phyloP scores from a whole-genome alignment of 2,329 filamentous ascomycete genomes.

The Setomelanomma holmii region DNA sequence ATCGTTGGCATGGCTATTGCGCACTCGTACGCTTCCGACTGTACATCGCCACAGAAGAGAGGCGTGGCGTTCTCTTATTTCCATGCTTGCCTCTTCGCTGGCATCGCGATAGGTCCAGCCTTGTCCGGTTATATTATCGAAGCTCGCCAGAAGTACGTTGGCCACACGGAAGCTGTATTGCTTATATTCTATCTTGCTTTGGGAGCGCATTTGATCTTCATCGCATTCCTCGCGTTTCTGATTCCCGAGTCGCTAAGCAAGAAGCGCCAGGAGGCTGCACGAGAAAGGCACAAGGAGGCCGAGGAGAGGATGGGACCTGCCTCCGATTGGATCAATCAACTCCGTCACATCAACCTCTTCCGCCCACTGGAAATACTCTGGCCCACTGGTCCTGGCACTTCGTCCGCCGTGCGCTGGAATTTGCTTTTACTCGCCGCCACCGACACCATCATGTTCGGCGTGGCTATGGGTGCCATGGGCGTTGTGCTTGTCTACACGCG shows the following conservation, averaged over 20 bases:
- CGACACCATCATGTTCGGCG: conserved; percentile 82
- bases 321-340: conserved; percentile 53
- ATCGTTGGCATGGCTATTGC: conserved; percentile 80
- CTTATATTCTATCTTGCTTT: conserved; percentile 86
- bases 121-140: conserved; percentile 81
- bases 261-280: conserved; percentile 72
- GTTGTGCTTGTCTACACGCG: conserved; percentile 85
- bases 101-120: conserved; percentile 86
- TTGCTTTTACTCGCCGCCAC: conserved; percentile 80
- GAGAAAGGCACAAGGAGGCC: conserved; percentile 67
- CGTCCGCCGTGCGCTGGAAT: conserved; percentile 73
- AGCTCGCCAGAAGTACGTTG: conserved; percentile 36
- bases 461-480: conserved; percentile 80
- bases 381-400: conserved; percentile 71
- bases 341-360: conserved; percentile 68
- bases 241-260: conserved; percentile 86
- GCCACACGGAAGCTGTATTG: conserved; percentile 73
- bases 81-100: conserved; percentile 85
- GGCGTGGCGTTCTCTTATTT: conserved; percentile 88
- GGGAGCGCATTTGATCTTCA: conserved; percentile 74
- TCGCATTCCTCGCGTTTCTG: conserved; percentile 72
- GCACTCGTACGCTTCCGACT: conserved; percentile 90
- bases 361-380: conserved; percentile 79
- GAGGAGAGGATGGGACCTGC: conserved; percentile 43
- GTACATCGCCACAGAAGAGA: conserved; percentile 78